Conservation (phyloP, 345 rosid species). For the Arabidopsis arenosa region DNA sequence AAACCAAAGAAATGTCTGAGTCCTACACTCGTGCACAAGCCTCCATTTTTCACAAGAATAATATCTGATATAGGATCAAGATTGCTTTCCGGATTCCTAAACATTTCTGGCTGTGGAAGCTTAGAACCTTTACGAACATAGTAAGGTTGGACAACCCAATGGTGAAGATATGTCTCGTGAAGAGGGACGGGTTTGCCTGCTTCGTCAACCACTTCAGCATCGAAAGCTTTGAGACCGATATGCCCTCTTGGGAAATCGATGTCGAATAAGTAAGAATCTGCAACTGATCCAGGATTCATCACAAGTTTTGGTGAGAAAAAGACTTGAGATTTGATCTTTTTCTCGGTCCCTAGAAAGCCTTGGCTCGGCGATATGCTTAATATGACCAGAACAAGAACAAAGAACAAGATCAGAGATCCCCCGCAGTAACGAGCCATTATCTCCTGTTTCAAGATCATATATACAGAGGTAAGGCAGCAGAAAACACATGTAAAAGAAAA, state of each 20-base stretch:
- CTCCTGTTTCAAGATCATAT: conserved; percentile 42
- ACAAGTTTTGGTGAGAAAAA: conserved; percentile 75
- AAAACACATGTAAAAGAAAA: no score
- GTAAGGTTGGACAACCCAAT: conserved; percentile 72
- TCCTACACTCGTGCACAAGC: conserved; percentile 56
- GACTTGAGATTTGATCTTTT: conserved; percentile 53
- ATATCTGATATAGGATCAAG: conserved; percentile 40
- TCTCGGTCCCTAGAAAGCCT: conserved; percentile 38
- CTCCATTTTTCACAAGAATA: conserved; percentile 53
- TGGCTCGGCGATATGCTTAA: conserved; percentile 35
- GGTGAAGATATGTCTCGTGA: conserved; percentile 90
- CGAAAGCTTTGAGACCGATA: conserved; percentile 69
- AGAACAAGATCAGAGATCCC: conserved; percentile 36
- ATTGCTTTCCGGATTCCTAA: conserved; percentile 14
- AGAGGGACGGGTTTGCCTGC: conserved; percentile 72
- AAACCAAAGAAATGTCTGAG: conserved; percentile 71
- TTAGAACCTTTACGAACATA: conserved; percentile 47
- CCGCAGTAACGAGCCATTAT: conserved; percentile 34
- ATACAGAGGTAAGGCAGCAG: no score
- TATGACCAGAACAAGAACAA: conserved; percentile 39
- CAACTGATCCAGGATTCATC: conserved; percentile 83
- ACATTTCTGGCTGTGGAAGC: conserved; percentile 14
- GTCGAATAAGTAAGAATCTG: conserved; percentile 50
- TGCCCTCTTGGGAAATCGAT: conserved; percentile 88
- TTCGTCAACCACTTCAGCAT: conserved; percentile 75